Conservation (phyloP, 495 filamentous ascomycete genomes). For the Penicillium bialowiezense region DNA sequence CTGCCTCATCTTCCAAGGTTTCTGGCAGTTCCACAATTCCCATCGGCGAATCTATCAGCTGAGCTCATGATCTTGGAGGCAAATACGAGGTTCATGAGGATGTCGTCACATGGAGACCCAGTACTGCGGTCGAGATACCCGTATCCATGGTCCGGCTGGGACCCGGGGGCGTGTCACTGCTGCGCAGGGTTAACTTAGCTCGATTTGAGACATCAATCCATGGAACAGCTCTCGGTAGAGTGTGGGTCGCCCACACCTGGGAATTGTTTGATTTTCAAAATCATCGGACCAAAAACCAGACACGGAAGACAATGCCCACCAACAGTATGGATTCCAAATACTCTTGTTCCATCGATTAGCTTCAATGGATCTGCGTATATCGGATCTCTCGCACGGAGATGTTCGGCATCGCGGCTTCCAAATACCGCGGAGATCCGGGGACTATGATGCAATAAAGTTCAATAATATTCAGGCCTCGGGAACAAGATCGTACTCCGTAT, state of each 20-base stretch:
- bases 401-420: too few species aligned
- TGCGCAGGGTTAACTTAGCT: conserved; percentile 9
- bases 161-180: conserved; percentile 15
- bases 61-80: not conserved
- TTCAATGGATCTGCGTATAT: too few species aligned
- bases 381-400: too few species aligned
- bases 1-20: too few species aligned
- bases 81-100: conserved; percentile 2
- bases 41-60: not conserved
- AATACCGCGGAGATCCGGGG: too few species aligned
- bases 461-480: too few species aligned
- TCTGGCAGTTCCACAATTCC: too few species aligned
- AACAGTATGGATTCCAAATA: not conserved
- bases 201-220: conserved; percentile 12
- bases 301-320: not conserved
- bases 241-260: conserved; percentile 1
- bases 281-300: not conserved
- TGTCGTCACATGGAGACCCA: conserved; percentile 25
- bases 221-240: conserved; percentile 1
- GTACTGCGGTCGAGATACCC: conserved; percentile 14
- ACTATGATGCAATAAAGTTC: too few species aligned
- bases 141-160: conserved; percentile 13
- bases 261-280: not conserved
- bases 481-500: too few species aligned
- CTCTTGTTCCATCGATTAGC: too few species aligned